Conservation (phyloP, 2,329 filamentous ascomycete genomes). For the Penicillium sp. region DNA sequence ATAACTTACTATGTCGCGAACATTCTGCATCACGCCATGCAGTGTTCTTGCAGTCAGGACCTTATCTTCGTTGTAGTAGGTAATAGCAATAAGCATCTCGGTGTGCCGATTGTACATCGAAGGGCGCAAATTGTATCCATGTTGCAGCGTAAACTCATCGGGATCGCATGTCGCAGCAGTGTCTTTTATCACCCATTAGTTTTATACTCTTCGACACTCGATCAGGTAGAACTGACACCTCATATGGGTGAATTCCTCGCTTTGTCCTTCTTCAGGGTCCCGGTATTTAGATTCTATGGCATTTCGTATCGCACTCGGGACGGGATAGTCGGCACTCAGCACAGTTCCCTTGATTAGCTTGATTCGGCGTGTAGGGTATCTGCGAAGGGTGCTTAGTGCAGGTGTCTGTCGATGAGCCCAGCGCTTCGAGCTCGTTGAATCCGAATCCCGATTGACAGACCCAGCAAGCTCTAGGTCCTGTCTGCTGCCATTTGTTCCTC, state of each 20-base stretch:
- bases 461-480: slow-evolving; percentile 3
- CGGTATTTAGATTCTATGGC: slow-evolving; percentile 21
- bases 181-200: slow-evolving; percentile 51
- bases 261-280: slow-evolving; percentile 19
- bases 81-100: slow-evolving; percentile 91
- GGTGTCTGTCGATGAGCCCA: slow-evolving; percentile 13
- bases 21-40: slow-evolving; percentile 97
- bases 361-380: slow-evolving; percentile 23
- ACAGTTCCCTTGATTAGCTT: slow-evolving; percentile 21
- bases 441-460: slow-evolving; percentile 4
- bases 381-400: slow-evolving; percentile 10
- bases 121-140: slow-evolving; percentile 93
- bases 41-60: slow-evolving; percentile 82
- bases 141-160: slow-evolving; percentile 95
- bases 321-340: slow-evolving; percentile 22
- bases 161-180: slow-evolving; percentile 94
- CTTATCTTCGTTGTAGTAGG: slow-evolving; percentile 99
- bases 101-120: slow-evolving; percentile 98
- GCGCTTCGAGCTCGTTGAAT: slow-evolving; percentile 13
- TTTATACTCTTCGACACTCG: background rate
- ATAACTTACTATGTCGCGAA: slow-evolving; percentile 73
- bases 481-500: background rate
- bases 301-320: slow-evolving; percentile 23
- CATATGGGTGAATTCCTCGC: slow-evolving; percentile 24
- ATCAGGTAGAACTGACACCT: slow-evolving; percentile 15